Conservation (phyloP, 345 rosid genomes). For the Citrus medica region DNA sequence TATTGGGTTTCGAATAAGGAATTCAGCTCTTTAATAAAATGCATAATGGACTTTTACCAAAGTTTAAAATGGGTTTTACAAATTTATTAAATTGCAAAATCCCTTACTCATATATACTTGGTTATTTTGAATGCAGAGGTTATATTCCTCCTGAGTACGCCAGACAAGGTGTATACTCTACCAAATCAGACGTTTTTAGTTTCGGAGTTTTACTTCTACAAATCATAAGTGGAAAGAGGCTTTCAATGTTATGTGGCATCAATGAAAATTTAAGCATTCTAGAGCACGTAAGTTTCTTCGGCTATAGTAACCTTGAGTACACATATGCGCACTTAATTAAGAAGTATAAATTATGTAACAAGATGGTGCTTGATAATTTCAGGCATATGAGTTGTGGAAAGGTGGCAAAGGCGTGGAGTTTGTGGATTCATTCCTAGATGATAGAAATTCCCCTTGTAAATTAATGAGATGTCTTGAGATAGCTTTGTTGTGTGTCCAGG, state of each 20-base stretch:
- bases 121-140: slow-evolving; percentile 26
- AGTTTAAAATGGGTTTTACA: too few relatives aligned
- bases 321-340: not conserved
- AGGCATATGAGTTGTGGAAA: not conserved
- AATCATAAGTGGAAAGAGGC: slow-evolving; percentile 3
- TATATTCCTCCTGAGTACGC: slow-evolving; percentile 47
- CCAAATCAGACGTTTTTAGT: slow-evolving; percentile 1
- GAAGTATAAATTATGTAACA: too few relatives aligned
- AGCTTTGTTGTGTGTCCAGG: not conserved
- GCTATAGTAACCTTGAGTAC: too few relatives aligned
- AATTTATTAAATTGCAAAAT: too few relatives aligned
- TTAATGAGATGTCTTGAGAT: not conserved
- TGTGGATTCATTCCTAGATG: not conserved
- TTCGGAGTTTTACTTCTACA: not conserved
- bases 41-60: too few relatives aligned
- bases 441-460: not conserved
- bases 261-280: slow-evolving; percentile 20
- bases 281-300: slow-evolving; percentile 8
- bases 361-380: not conserved
- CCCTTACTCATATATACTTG: not conserved
- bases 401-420: not conserved
- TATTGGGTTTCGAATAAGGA: too few relatives aligned
- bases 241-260: not conserved
- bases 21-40: too few relatives aligned
- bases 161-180: slow-evolving; percentile 33